A percentile compares a stretch with the other conserved stretches of the same genome.
phyloP scores from a whole-genome alignment of 2,329 filamentous ascomycete species.

The Aspergillus ustus region DNA sequence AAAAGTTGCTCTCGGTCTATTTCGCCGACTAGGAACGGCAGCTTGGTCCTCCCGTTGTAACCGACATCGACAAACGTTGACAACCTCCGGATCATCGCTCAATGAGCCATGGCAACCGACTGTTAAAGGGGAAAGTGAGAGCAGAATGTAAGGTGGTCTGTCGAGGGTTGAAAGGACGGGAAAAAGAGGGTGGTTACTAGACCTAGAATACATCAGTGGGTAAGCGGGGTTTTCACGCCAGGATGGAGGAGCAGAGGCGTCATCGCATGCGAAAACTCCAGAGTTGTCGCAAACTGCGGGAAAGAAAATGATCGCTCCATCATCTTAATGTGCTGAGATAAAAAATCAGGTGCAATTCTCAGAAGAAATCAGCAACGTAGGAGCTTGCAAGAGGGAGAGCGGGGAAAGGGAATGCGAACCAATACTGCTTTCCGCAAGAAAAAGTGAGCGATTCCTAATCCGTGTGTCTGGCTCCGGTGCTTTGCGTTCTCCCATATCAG shows the following conservation, averaged over 20 bases:
- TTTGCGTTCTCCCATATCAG: slow-evolving; percentile 39
- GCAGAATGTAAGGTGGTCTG: not conserved
- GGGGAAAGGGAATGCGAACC: slow-evolving; percentile 17
- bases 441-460: slow-evolving; percentile 22
- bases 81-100: not conserved
- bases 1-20: not conserved
- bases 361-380: not conserved
- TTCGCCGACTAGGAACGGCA: not conserved
- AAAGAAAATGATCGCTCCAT: not conserved
- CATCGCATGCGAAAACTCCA: slow-evolving; percentile 2
- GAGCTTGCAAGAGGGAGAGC: slow-evolving; percentile 1
- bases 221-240: slow-evolving; percentile 18
- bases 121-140: not conserved
- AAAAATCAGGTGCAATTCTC: not conserved
- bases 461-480: slow-evolving; percentile 32
- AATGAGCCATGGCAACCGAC: not conserved
- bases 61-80: not conserved
- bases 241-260: slow-evolving; percentile 15
- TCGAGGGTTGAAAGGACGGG: not conserved
- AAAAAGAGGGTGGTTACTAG: not conserved
- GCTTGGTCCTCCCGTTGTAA: not conserved
- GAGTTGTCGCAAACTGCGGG: not conserved
- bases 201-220: slow-evolving; percentile 7
- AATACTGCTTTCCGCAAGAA: slow-evolving; percentile 17
- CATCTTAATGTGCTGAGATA: not conserved